Evolutionary conservation across 1,139 yeast genomes (phyloP), one percentile per base, ranked within the genome.

Genomic region (Debaryomyces coudertii): DNA sequence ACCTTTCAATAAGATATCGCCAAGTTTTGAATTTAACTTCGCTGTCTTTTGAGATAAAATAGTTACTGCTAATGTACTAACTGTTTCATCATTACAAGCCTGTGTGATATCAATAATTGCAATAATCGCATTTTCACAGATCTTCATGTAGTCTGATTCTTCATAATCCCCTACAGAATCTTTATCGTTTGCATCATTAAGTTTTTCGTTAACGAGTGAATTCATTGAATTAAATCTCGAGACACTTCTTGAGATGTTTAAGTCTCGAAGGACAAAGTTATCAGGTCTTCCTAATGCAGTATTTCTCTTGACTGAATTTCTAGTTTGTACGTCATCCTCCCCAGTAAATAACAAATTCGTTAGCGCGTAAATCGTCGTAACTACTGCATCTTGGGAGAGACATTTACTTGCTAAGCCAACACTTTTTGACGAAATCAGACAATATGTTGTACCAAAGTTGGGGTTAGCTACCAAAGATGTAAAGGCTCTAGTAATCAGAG

Each of bases 281-380:
- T 58, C 62, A 6, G 50, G 43, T 46, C 60, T 53, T 27, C 55
- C 50, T 24, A 59, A 46, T 27, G 60, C 53, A 7, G 65, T 62
- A 40, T 52, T 59, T 46, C 72, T 59, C 48, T 70, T 58, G 33
- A 60, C 45, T 5, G 66, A 51, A 36, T 62, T 59, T 42, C 71
- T 61, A 1, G 59, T 53, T 46, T 58, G 63, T 28, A 53, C 47
- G 4, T 66, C 67, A 54, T 71, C 77, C 47, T 74, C 76, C 9
- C 82, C 83, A 14, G 81, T 80, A 40, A 85, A 79, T 30, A 93
- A 68, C 56, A 87, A 69, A 62, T 93, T 93, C 22, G 89, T 82
- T 53, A 92, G 74, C 0, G 96, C 85, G 63, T 93, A 93, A 46
- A 93, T 83, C 1, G 93, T 80, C n/a, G 96, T 86, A 9, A 90